Evolutionary conservation across 495 filamentous ascomycete genomes (phyloP).

Genomic region (Parathielavia appendiculata): DNA sequence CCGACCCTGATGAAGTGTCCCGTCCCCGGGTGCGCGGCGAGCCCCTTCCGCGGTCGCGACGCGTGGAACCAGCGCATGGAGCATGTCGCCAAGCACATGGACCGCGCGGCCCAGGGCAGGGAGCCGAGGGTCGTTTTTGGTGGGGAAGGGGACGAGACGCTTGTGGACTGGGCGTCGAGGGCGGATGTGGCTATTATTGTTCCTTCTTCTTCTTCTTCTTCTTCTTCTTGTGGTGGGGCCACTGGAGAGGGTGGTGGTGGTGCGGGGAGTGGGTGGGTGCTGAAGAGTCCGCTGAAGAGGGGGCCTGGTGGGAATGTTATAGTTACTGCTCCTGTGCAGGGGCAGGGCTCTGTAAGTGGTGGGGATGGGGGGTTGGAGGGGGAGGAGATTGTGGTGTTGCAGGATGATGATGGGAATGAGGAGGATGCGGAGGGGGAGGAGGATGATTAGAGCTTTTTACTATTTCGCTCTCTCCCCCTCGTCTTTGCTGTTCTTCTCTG

Average conservation of each 20-base stretch:
- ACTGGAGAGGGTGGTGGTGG: neutral
- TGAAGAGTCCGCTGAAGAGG: slow-evolving; percentile 14
- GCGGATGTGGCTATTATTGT: slow-evolving; percentile 38
- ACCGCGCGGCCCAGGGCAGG: slow-evolving; percentile 35
- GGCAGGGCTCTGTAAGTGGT: slow-evolving; percentile 3
- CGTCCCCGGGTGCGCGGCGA: slow-evolving; percentile 48
- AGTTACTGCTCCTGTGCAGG: slow-evolving; percentile 10
- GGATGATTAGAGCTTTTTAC: neutral
- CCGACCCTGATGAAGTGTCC: slow-evolving; percentile 63
- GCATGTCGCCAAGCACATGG: slow-evolving; percentile 80
- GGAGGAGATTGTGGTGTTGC: slow-evolving; percentile 9
- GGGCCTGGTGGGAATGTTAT: slow-evolving; percentile 9
- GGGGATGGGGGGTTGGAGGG: neutral
- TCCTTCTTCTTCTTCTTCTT: too few species aligned
- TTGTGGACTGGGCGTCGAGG: slow-evolving; percentile 45
- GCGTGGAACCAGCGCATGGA: slow-evolving; percentile 87
- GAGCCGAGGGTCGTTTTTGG: slow-evolving; percentile 33
- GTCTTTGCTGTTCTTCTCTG: slow-evolving; percentile 1
- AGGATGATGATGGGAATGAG: slow-evolving; percentile 14
- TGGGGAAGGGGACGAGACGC: slow-evolving; percentile 31
- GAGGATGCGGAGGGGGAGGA: slow-evolving; percentile 3
- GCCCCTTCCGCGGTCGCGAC: slow-evolving; percentile 53
- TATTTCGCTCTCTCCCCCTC: neutral
- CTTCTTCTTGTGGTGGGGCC: too few species aligned
- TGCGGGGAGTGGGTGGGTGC: slow-evolving; percentile 15